Evolutionary conservation across 2,329 filamentous ascomycete species (phyloP).

Genomic region (Talaromyces atroroseus): DNA sequence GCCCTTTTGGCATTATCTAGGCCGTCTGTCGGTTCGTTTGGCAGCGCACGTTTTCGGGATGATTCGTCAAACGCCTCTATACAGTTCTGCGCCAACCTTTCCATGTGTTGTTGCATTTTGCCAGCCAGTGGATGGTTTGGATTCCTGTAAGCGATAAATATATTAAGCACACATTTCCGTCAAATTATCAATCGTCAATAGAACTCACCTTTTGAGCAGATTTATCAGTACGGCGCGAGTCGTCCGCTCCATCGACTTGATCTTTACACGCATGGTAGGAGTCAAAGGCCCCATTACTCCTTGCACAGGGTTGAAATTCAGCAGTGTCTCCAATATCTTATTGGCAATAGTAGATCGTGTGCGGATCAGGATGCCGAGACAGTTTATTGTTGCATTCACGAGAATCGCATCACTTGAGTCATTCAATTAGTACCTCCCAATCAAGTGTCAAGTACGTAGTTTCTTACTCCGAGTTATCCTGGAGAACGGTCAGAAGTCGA

Average conservation of each 20-base stretch:
- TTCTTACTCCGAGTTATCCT: slow-evolving; percentile 72
- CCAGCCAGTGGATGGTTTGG: slow-evolving; percentile 68
- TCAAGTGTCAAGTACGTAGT: background rate
- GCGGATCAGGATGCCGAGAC: slow-evolving; percentile 74
- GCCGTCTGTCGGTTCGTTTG: slow-evolving; percentile 64
- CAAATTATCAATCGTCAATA: background rate
- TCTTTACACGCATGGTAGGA: slow-evolving; percentile 70
- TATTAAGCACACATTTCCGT: slow-evolving; percentile 18
- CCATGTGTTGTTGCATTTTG: slow-evolving; percentile 81
- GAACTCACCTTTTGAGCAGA: slow-evolving; percentile 65
- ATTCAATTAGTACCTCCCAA: background rate
- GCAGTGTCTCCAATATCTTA: slow-evolving; percentile 76
- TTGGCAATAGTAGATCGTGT: slow-evolving; percentile 73
- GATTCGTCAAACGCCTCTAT: slow-evolving; percentile 74
- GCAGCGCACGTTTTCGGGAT: slow-evolving; percentile 67
- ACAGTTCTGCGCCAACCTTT: slow-evolving; percentile 72
- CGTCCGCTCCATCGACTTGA: slow-evolving; percentile 94
- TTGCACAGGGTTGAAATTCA: slow-evolving; percentile 89
- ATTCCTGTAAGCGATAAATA: slow-evolving; percentile 50
- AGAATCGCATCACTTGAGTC: slow-evolving; percentile 69
- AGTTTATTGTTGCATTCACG: slow-evolving; percentile 87
- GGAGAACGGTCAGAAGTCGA: slow-evolving; percentile 75
- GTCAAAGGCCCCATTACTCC: slow-evolving; percentile 72
- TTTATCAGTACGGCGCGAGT: slow-evolving; percentile 78
- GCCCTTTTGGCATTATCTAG: slow-evolving; percentile 77